Evolutionary conservation across 257 asterid genomes (phyloP).

Genomic region (Petunia axillaris): DNA sequence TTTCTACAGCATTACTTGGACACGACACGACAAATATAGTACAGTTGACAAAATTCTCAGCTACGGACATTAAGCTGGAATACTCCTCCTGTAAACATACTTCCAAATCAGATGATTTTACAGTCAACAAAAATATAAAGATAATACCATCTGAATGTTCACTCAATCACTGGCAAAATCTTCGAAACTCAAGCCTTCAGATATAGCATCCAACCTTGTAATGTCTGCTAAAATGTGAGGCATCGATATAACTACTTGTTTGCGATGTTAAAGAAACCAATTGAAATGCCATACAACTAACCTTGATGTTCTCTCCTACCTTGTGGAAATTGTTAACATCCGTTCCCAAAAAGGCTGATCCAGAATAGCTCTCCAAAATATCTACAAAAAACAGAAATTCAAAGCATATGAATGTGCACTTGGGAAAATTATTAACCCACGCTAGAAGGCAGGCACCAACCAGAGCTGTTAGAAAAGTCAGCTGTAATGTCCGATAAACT

Average conservation of each 20-base stretch:
- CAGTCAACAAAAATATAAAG: background rate
- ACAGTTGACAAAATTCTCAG: background rate
- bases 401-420: background rate
- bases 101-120: background rate
- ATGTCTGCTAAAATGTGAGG: constrained; percentile 46
- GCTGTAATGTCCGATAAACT: constrained; percentile 86
- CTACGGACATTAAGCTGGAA: constrained; percentile 5
- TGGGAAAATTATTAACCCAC: constrained; percentile 4
- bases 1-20: background rate
- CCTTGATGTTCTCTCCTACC: constrained; percentile 64
- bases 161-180: constrained; percentile 57
- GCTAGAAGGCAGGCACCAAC: constrained; percentile 42
- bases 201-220: constrained; percentile 56
- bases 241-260: constrained; percentile 6
- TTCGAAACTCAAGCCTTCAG: constrained; percentile 59
- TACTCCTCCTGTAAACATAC: background rate
- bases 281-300: constrained; percentile 31
- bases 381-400: constrained; percentile 47
- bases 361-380: constrained; percentile 70
- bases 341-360: constrained; percentile 75
- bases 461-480: constrained; percentile 74
- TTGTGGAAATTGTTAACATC: constrained; percentile 54
- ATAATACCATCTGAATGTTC: constrained; percentile 32
- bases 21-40: background rate
- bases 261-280: constrained; percentile 14